These are phyloP conservation scores for Danielozyma ontarioensis DNA, from an alignment of 805 yeast genomes.

Conservation along the genomic window DNA sequence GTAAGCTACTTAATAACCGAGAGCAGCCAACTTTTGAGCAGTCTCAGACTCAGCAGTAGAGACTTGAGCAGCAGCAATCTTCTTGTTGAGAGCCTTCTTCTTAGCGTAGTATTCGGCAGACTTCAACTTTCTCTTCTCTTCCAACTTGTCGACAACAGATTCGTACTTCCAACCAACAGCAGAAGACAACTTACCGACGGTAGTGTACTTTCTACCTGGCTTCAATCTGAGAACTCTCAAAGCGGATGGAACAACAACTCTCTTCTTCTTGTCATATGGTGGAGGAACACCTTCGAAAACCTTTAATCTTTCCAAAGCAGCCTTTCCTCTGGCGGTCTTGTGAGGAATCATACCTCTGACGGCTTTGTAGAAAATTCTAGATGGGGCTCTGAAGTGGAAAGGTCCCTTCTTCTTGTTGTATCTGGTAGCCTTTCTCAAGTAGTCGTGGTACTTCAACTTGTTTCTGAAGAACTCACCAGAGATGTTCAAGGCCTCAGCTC, in stretches of 20 bases:
- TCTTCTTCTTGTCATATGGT: conserved; percentile 99
- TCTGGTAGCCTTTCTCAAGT: conserved; percentile 98
- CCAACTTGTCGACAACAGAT: conserved; percentile 93
- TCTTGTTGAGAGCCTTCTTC: conserved; percentile 95
- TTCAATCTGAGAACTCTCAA: conserved; percentile 97
- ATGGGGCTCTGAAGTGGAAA: conserved; percentile 99
- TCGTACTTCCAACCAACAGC: conserved; percentile 99
- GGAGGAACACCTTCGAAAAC: conserved; percentile 99
- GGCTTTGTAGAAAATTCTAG: conserved; percentile 99
- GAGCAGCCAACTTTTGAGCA: conserved; percentile 88
- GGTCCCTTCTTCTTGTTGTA: conserved; percentile 99
- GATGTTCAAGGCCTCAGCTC: conserved; percentile 97
- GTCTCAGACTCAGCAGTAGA: conserved; percentile 86
- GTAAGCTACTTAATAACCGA: conserved; percentile 95
- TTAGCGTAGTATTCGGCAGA: conserved; percentile 98
- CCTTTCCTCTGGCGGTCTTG: conserved; percentile 99
- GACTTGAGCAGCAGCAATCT: conserved; percentile 81
- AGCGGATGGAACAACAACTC: conserved; percentile 99
- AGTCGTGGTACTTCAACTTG: conserved; percentile 99
- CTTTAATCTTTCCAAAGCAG: conserved; percentile 98
- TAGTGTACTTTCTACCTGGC: conserved; percentile 99
- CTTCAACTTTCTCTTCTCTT: conserved; percentile 99
- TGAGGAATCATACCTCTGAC: conserved; percentile 99
- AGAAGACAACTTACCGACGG: conserved; percentile 92
- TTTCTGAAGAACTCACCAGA: conserved; percentile 99